Evolutionary conservation across 257 asterid species (phyloP).

Genomic region (Solanum acaule): DNA sequence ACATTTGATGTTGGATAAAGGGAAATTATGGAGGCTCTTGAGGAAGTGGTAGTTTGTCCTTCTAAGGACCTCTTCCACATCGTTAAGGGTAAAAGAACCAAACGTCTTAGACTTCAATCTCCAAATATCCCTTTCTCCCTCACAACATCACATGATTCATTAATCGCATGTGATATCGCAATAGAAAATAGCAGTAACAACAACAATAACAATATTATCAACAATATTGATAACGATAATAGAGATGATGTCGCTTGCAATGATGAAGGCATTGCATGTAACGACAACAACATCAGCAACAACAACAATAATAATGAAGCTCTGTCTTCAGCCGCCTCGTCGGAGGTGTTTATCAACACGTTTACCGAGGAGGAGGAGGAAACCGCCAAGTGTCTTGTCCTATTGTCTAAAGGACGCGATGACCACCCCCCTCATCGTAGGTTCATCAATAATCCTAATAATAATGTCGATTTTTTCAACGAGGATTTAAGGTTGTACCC

Average conservation of each 20-base stretch:
- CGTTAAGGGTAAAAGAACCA: constrained; percentile 33
- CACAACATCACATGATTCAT: constrained; percentile 15
- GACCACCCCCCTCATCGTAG: background rate
- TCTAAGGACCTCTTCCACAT: constrained; percentile 20
- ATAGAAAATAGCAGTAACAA: background rate
- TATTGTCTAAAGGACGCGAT: constrained; percentile 28
- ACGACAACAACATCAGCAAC: background rate
- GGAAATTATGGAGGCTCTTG: constrained; percentile 17
- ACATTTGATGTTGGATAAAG: constrained; percentile 10
- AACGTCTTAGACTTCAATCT: constrained; percentile 23
- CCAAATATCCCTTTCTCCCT: constrained; percentile 20
- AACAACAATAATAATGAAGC: constrained; percentile 32
- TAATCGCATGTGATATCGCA: background rate
- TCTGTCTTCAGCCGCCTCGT: constrained; percentile 1
- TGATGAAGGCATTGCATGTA: background rate
- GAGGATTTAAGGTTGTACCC: background rate
- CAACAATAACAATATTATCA: background rate
- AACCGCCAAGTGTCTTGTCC: constrained; percentile 50
- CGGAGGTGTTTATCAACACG: background rate
- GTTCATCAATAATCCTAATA: background rate
- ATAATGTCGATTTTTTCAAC: background rate
- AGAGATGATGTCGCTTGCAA: background rate
- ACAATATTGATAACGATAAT: background rate
- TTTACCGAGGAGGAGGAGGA: constrained; percentile 41
- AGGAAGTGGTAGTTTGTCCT: constrained; percentile 17